phyloP scores from a whole-genome alignment of 2,329 filamentous ascomycete species.

The Nemania abortiva region DNA sequence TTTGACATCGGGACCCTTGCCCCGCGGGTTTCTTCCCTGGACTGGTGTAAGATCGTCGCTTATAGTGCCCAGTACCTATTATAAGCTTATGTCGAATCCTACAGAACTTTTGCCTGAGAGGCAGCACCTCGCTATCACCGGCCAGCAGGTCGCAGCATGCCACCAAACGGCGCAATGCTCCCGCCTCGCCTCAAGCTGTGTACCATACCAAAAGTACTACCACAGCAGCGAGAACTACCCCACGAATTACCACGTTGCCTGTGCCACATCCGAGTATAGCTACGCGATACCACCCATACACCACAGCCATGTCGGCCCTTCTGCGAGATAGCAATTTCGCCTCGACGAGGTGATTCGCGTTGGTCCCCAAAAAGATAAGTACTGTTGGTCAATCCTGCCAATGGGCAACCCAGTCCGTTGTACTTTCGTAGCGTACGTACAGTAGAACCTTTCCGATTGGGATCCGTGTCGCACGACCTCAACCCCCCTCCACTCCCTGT shows the following conservation, averaged over 20 bases:
- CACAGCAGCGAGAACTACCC: conserved; percentile 19
- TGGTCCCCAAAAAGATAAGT: conserved; percentile 5
- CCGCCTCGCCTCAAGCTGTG: conserved; percentile 16
- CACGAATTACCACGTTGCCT: conserved; percentile 33
- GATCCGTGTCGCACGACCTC: conserved; percentile 35
- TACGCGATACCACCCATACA: conserved; percentile 26
- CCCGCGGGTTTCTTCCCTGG: conserved; percentile 27
- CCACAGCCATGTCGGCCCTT: conserved; percentile 33
- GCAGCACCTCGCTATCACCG: conserved; percentile 25
- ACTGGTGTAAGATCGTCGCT: conserved; percentile 36
- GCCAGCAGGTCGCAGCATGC: conserved; percentile 12
- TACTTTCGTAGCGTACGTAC: not conserved
- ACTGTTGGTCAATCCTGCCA: conserved; percentile 3
- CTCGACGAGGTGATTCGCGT: conserved; percentile 29
- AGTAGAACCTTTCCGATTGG: conserved; percentile 32
- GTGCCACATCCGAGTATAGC: conserved; percentile 25
- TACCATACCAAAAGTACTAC: not conserved
- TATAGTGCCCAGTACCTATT: conserved; percentile 1
- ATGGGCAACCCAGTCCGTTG: not conserved
- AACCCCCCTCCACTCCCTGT: conserved; percentile 19
- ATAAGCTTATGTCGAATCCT: conserved; percentile 7
- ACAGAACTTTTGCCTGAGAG: conserved; percentile 16
- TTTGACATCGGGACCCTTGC: conserved; percentile 19
- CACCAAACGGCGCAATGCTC: conserved; percentile 19
- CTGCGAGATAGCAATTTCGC: conserved; percentile 35